These are phyloP conservation scores for Cercospora sp. DNA, from an alignment of 2,329 filamentous ascomycete genomes.

Conservation along the genomic window DNA sequence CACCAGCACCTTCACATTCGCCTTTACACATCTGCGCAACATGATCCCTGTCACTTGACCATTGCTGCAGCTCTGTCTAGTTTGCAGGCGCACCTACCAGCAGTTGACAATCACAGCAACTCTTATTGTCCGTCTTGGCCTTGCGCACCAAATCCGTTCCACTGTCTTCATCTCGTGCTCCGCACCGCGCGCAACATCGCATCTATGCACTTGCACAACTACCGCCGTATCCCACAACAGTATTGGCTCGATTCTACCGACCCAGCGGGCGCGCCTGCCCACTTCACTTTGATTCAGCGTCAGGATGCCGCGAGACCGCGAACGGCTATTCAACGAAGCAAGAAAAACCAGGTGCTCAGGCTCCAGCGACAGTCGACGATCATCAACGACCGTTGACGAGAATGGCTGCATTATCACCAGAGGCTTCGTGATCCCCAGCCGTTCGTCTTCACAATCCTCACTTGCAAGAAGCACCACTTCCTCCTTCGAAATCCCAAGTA, in stretches of 20 bases:
- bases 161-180: background rate
- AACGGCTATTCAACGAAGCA: slow-evolving; percentile 22
- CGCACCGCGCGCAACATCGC: background rate
- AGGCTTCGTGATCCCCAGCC: slow-evolving; percentile 27
- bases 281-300: background rate
- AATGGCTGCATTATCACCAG: slow-evolving; percentile 26
- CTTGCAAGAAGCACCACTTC: slow-evolving; percentile 14
- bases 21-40: background rate
- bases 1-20: background rate
- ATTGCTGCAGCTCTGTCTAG: background rate
- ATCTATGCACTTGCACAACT: slow-evolving; percentile 12
- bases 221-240: slow-evolving; percentile 7
- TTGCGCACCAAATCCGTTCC: background rate
- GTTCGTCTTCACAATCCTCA: slow-evolving; percentile 23
- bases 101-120: background rate
- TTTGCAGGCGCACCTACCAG: background rate
- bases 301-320: slow-evolving; percentile 14
- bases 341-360: slow-evolving; percentile 12
- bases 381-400: slow-evolving; percentile 24
- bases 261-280: background rate
- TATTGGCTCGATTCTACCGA: slow-evolving; percentile 1
- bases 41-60: background rate
- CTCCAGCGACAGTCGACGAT: slow-evolving; percentile 16
- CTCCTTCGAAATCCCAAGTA: slow-evolving; percentile 16
- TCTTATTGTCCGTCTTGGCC: background rate